Evolutionary conservation across 179 eudicot genomes (phyloP).

Genomic region (Nepenthes alata): DNA sequence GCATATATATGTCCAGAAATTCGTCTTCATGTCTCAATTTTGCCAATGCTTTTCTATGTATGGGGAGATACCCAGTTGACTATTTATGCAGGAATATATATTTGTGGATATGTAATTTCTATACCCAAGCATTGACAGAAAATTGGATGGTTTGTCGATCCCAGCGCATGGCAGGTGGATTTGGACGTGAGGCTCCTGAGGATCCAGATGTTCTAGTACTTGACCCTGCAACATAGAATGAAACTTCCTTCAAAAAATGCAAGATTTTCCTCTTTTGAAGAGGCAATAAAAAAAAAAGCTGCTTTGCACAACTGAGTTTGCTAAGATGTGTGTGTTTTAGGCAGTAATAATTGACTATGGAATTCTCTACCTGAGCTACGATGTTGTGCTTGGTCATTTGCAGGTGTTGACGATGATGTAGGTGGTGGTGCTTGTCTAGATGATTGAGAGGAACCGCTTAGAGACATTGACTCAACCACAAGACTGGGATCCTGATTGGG

Average conservation of each 20-base stretch:
- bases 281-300: background rate
- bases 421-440: constrained; percentile 38
- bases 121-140: constrained; percentile 91
- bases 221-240: constrained; percentile 33
- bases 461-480: constrained; percentile 65
- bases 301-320: background rate
- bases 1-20: no score
- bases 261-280: background rate
- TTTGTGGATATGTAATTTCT: constrained; percentile 2
- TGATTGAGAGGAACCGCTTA: constrained; percentile 42
- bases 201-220: constrained; percentile 47
- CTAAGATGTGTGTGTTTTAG: background rate
- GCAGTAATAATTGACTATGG: background rate
- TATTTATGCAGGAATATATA: background rate
- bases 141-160: constrained; percentile 72
- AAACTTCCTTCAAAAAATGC: background rate
- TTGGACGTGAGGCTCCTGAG: constrained; percentile 37
- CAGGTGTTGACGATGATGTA: constrained; percentile 38
- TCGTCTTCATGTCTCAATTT: no score
- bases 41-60: no score
- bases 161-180: constrained; percentile 66
- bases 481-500: constrained; percentile 67
- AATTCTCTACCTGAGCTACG: constrained; percentile 37
- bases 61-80: no score
- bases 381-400: constrained; percentile 36